phyloP scores from a whole-genome alignment of 345 rosid genomes.

The Euphorbia pulcherrima region DNA sequence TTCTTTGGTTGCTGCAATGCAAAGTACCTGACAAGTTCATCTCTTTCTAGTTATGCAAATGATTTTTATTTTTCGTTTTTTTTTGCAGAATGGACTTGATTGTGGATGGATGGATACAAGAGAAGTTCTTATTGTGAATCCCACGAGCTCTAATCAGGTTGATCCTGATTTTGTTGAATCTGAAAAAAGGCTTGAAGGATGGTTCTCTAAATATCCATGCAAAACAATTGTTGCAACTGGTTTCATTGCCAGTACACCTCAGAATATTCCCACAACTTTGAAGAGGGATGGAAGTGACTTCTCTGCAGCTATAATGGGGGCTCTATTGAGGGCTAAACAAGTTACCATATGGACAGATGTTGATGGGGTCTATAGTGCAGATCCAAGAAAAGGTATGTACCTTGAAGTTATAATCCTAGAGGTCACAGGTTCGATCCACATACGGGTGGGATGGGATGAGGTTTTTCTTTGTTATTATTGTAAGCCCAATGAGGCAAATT shows the following conservation, averaged over 20 bases:
- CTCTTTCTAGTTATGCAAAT: background rate
- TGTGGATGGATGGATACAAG: constrained; percentile 99
- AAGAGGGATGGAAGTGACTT: constrained; percentile 99
- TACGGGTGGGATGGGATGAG: too few relatives aligned
- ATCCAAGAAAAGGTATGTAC: constrained; percentile 84
- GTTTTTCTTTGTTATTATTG: too few relatives aligned
- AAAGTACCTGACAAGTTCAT: background rate
- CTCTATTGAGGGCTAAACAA: constrained; percentile 71
- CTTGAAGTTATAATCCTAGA: too few relatives aligned
- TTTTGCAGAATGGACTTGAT: constrained; percentile 60
- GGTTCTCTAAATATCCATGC: constrained; percentile 65
- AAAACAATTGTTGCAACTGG: constrained; percentile 84
- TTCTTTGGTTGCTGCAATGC: constrained; percentile 7
- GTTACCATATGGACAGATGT: constrained; percentile 99
- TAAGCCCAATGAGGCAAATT: too few relatives aligned
- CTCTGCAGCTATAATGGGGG: constrained; percentile 96
- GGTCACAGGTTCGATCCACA: too few relatives aligned
- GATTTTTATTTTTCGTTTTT: constrained; percentile 6
- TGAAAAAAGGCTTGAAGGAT: constrained; percentile 66
- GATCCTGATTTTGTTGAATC: constrained; percentile 89
- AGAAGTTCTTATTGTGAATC: constrained; percentile 87
- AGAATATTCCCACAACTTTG: constrained; percentile 91
- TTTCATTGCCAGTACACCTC: constrained; percentile 94
- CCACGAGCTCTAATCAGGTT: constrained; percentile 81
- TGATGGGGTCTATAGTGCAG: constrained; percentile 97